phyloP scores from a whole-genome alignment of 2,329 filamentous ascomycete genomes.

The Hypoxylon sp. region DNA sequence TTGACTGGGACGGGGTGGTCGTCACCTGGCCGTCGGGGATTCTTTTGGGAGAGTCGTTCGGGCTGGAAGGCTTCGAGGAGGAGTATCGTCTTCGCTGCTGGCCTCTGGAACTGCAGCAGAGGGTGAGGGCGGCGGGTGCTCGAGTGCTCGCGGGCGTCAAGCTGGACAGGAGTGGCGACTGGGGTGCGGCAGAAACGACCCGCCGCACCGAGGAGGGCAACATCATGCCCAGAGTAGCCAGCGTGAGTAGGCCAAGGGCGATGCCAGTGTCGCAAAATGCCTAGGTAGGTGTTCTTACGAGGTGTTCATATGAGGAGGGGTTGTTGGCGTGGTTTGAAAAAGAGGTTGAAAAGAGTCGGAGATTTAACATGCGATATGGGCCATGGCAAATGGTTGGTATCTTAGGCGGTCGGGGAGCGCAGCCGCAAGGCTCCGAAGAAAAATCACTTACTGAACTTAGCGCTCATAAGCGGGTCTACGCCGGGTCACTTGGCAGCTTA shows the following conservation, averaged over 20 bases:
- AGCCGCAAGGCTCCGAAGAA: slow-evolving; percentile 22
- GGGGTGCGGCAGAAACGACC: slow-evolving; percentile 57
- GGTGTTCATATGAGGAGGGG: slow-evolving; percentile 20
- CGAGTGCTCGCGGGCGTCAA: slow-evolving; percentile 53
- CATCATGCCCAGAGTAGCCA: slow-evolving; percentile 50
- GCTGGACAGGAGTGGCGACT: slow-evolving; percentile 54
- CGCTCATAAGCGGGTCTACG: slow-evolving; percentile 6
- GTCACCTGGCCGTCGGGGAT: slow-evolving; percentile 60
- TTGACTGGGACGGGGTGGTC: slow-evolving; percentile 52
- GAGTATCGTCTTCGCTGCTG: slow-evolving; percentile 64
- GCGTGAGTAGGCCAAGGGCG: background rate
- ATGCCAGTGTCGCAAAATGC: no score
- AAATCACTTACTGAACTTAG: slow-evolving; percentile 20
- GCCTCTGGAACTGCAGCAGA: slow-evolving; percentile 49
- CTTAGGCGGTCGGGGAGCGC: background rate
- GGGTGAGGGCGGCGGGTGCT: slow-evolving; percentile 47
- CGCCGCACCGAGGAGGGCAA: slow-evolving; percentile 65
- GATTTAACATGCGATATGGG: slow-evolving; percentile 24
- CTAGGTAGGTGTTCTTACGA: slow-evolving; percentile 4
- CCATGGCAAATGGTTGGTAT: slow-evolving; percentile 21
- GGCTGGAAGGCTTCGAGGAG: slow-evolving; percentile 68
- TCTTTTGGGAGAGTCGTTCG: slow-evolving; percentile 63
- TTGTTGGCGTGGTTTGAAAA: background rate
- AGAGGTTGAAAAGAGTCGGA: slow-evolving; percentile 21
- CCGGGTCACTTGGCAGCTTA: background rate